Percentiles rank a stretch among this genome's conserved stretches.
phyloP scores from a whole-genome alignment of 2,329 filamentous ascomycete species.

The Zasmidium citrigriseum region DNA sequence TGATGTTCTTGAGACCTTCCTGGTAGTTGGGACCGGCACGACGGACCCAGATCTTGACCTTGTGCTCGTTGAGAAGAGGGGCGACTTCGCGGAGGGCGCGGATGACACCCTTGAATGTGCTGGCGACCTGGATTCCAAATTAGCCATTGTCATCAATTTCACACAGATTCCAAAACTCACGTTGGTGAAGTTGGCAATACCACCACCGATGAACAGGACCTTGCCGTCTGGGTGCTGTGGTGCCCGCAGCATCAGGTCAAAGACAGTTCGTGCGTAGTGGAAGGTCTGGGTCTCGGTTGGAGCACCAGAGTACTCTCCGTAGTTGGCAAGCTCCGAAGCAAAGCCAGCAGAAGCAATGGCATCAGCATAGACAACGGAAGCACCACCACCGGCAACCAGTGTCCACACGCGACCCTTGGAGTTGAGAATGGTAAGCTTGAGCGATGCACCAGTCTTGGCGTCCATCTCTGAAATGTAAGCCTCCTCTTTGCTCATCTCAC shows the following conservation, averaged over 20 bases:
- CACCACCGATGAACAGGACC: constrained; percentile 98
- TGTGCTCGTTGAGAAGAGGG: constrained; percentile 86
- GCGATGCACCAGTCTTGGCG: constrained; percentile 97
- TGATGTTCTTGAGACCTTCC: constrained; percentile 99
- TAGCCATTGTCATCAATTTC: constrained; percentile 3
- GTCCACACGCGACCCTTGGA: constrained; percentile 92
- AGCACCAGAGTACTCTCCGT: constrained; percentile 98
- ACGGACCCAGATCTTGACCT: constrained; percentile 95
- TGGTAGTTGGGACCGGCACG: constrained; percentile 96
- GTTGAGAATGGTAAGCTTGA: constrained; percentile 98
- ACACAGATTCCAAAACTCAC: constrained; percentile 43
- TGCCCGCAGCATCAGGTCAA: constrained; percentile 95
- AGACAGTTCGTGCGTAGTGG: constrained; percentile 96
- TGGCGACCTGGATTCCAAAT: constrained; percentile 61
- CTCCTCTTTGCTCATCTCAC: constrained; percentile 98
- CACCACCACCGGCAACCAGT: constrained; percentile 97
- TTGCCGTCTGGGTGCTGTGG: constrained; percentile 86
- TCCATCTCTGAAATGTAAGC: constrained; percentile 98
- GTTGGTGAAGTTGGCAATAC: constrained; percentile 99
- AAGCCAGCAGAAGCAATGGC: constrained; percentile 96
- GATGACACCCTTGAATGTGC: constrained; percentile 99
- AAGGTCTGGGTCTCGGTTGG: constrained; percentile 98
- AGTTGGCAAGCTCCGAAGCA: constrained; percentile 96
- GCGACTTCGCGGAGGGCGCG: constrained; percentile 90
- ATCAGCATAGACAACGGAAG: constrained; percentile 97